These are phyloP conservation scores for Tulasnella sp. DNA, from an alignment of 768 basidiomycete species.

Conservation along the genomic window DNA sequence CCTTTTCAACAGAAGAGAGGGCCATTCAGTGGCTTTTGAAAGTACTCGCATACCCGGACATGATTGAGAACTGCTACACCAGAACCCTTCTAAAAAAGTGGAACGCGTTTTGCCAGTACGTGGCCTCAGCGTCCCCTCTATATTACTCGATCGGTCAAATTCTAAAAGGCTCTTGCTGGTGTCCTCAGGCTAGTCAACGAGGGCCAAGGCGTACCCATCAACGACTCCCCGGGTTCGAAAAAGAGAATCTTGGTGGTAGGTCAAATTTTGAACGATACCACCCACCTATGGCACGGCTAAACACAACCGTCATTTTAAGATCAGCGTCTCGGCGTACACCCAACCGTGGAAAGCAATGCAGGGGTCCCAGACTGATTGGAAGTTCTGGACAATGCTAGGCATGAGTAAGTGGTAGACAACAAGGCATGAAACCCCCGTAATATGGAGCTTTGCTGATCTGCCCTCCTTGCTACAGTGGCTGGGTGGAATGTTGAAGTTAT, in stretches of 20 bases:
- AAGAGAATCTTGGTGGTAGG: not conserved
- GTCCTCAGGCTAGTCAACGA: not conserved
- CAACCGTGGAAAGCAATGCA: not conserved
- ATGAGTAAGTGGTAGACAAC: not conserved
- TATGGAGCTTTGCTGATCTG: not conserved
- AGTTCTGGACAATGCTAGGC: not conserved
- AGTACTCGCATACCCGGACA: not conserved
- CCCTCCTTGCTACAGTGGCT: not conserved
- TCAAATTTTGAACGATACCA: not conserved
- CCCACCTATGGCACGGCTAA: not conserved
- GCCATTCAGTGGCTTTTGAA: not conserved
- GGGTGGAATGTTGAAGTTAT: not conserved
- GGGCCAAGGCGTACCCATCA: not conserved
- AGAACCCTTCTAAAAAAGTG: not conserved
- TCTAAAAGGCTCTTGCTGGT: not conserved
- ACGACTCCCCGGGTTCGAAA: not conserved
- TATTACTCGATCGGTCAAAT: not conserved
- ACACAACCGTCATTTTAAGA: not conserved
- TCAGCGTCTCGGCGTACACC: not conserved
- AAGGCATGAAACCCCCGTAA: not conserved
- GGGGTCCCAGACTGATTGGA: not conserved
- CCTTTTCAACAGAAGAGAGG: not conserved
- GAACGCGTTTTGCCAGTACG: not conserved
- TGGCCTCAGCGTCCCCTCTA: not conserved
- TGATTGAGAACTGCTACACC: not conserved